A percentile compares a stretch with the other conserved stretches of the same genome.
Evolutionary conservation across 1,139 yeast species (phyloP).

Genomic region (Lodderomyces margitis): DNA sequence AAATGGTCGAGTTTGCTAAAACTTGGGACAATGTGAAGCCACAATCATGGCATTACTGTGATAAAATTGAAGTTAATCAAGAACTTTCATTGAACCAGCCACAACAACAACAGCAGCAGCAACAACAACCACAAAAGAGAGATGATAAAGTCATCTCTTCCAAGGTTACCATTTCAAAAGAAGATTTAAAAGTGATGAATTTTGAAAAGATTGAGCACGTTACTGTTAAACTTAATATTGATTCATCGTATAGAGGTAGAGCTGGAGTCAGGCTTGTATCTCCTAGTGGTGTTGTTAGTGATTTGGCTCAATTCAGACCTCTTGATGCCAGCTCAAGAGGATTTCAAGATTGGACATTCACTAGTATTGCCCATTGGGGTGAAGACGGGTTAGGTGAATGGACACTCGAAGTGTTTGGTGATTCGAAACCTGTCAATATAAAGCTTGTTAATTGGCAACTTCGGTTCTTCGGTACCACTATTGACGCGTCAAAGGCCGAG

Average conservation of each 20-base stretch:
- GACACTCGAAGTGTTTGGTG: constrained; percentile 59
- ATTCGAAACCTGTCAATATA: constrained; percentile 34
- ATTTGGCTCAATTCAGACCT: constrained; percentile 70
- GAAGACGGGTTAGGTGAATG: constrained; percentile 81
- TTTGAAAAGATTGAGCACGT: constrained; percentile 81
- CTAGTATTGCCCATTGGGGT: constrained; percentile 99
- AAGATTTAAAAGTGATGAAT: constrained; percentile 54
- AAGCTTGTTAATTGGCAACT: constrained; percentile 69
- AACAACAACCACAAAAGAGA: constrained; percentile 8
- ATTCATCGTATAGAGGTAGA: constrained; percentile 65
- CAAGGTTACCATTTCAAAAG: constrained; percentile 46
- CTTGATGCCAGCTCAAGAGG: constrained; percentile 60
- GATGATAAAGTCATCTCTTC: constrained; percentile 35
- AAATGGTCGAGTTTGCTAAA: constrained; percentile 70
- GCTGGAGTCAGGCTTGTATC: constrained; percentile 65
- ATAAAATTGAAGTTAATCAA: constrained; percentile 32
- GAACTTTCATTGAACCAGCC: constrained; percentile 11
- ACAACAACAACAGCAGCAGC: constrained; percentile 6
- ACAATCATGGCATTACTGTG: constrained; percentile 76
- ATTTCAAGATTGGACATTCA: constrained; percentile 82
- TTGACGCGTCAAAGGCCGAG: constrained; percentile 60
- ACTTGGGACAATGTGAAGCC: constrained; percentile 86
- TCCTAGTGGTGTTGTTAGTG: constrained; percentile 73
- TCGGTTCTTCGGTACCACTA: constrained; percentile 77
- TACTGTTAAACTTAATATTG: constrained; percentile 73